Evolutionary conservation across 2,329 filamentous ascomycete species (phyloP), one percentile per base, ranked within the genome.

Genomic region (Cylindrodendrum hubeiense): DNA sequence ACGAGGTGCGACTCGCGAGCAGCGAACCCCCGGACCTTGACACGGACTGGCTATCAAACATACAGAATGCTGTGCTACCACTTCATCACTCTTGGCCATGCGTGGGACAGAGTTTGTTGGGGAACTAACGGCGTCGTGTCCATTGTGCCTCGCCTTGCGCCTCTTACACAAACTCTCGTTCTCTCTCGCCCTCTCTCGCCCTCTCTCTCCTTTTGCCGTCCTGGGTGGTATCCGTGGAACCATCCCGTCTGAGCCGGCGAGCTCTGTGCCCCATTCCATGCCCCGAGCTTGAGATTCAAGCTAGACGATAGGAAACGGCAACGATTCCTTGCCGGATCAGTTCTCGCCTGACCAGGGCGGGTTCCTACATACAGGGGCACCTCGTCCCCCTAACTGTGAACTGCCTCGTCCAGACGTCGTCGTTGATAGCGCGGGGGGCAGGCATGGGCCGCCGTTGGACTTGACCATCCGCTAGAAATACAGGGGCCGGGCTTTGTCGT

Each of bases 381-480:
- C 65, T 57, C 59, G 60, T 41, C 54, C 64, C 67, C 50, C 63
- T 51, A 54, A 19, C 56, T 58, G 44, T 47, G 55, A 50, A 51
- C 59, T 58, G 49, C 39, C 9, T 60, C 43, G 56, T 71, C 63
- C 63, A 59, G 43, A 64, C 60, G 61, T 67, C 69, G 60, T 64
- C 62, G 63, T 60, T 74, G 60, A 66, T 70, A 60, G 49, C 57
- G 56, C 49, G 67, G 65, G 66, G 65, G 65, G 51, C 47, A 65
- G 64, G 66, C 71, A 72, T 65, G 63, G 67, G 57, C 69, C 67
- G 60, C 68, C 70, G 66, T 72, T 72, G 71, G 43, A 67, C 60
- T 67, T 56, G 66, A 69, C 65, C 61, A 33, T 47, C 63, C 60
- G 60, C 60, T 64, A 28, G 41, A 55, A 51, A 62, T 61, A 60